A percentile compares a stretch with the other conserved stretches of the same genome.
phyloP scores from a whole-genome alignment of 2,329 filamentous ascomycete genomes.

The Apiospora sp. region DNA sequence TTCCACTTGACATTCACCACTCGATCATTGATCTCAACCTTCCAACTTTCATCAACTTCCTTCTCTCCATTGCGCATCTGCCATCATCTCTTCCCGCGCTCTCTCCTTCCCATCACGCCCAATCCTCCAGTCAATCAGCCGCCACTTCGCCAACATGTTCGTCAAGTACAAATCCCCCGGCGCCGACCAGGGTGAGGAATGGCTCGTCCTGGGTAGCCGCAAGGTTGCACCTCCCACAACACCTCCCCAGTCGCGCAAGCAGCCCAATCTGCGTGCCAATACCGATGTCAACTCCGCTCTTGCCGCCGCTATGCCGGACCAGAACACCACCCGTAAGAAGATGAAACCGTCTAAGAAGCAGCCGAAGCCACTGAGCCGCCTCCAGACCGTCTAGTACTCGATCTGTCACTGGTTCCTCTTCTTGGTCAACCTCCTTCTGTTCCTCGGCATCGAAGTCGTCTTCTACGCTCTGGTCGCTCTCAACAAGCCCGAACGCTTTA shows the following conservation, averaged over 20 bases:
- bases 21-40: too few relatives aligned
- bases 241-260: not conserved
- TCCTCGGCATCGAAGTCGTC: not conserved
- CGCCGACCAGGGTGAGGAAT: not conserved
- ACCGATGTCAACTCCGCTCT: too few relatives aligned
- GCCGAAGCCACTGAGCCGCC: not conserved
- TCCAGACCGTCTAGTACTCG: constrained; percentile 5
- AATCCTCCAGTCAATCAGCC: not conserved
- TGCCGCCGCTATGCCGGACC: not conserved
- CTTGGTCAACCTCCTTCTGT: not conserved
- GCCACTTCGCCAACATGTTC: not conserved
- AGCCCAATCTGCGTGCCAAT: not conserved
- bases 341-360: not conserved
- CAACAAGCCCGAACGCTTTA: not conserved
- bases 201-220: not conserved
- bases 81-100: not conserved
- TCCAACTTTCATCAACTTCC: not conserved
- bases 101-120: too few relatives aligned
- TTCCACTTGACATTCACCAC: not conserved
- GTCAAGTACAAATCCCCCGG: not conserved
- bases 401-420: not conserved
- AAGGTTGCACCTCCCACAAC: not conserved
- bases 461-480: not conserved
- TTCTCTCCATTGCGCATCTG: not conserved
- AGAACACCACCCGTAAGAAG: not conserved